phyloP scores from a whole-genome alignment of 257 asterid species.

The Galeopsis tetrahit region DNA sequence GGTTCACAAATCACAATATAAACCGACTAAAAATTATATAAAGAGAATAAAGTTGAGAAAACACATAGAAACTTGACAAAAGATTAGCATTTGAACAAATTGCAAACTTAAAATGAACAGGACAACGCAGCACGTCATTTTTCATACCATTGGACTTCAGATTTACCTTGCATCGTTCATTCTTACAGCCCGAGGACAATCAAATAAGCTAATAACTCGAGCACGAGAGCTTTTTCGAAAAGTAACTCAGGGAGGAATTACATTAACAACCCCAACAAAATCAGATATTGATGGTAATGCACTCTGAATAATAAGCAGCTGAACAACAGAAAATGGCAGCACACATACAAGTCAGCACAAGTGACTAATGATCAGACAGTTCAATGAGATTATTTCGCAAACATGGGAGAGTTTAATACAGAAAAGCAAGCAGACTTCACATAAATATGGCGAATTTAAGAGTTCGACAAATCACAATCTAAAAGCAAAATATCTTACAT shows the following conservation, averaged over 20 bases:
- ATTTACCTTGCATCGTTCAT: background rate
- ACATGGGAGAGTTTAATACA: background rate
- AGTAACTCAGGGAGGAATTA: background rate
- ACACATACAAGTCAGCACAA: background rate
- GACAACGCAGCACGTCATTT: background rate
- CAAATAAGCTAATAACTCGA: background rate
- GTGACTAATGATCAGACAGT: background rate
- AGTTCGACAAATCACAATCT: background rate
- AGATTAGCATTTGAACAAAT: background rate
- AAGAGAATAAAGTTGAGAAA: background rate
- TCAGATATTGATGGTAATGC: background rate
- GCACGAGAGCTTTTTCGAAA: background rate
- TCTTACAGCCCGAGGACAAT: background rate
- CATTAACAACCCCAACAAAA: background rate
- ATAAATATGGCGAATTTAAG: background rate
- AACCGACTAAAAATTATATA: background rate
- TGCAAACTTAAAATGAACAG: background rate
- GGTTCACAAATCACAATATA: background rate
- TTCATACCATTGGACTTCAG: background rate
- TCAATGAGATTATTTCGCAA: background rate
- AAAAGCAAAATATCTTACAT: background rate
- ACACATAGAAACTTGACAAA: background rate
- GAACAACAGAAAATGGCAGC: background rate
- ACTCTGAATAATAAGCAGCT: background rate
- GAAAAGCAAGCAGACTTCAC: conserved; percentile 4